These are phyloP conservation scores for Penicillium flavigenum DNA, from an alignment of 495 filamentous ascomycete species.

Conservation along the genomic window DNA sequence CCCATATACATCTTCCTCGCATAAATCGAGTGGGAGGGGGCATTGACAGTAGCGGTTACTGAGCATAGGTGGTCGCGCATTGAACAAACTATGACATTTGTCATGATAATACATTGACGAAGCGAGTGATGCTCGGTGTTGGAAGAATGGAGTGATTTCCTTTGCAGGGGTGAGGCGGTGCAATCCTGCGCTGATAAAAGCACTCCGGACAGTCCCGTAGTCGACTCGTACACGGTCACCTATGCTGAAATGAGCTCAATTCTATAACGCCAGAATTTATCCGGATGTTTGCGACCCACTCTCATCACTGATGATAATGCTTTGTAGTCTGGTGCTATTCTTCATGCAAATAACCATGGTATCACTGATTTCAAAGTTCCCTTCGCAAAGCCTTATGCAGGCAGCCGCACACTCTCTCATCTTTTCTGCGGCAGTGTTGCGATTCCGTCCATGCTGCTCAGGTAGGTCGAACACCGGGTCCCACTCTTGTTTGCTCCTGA, in stretches of 20 bases:
- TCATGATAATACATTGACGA: background rate
- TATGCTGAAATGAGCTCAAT: background rate
- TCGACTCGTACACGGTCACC: conserved; percentile 3
- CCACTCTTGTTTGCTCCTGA: background rate
- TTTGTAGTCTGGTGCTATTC: conserved; percentile 2
- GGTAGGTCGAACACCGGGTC: background rate
- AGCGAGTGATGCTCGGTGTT: background rate
- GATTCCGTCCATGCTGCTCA: background rate
- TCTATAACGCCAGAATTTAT: background rate
- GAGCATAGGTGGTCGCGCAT: background rate
- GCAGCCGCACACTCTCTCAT: background rate
- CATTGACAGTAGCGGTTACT: background rate
- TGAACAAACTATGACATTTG: background rate
- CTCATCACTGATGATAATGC: background rate
- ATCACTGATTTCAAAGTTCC: background rate
- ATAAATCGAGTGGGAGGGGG: background rate
- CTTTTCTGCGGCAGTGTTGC: background rate
- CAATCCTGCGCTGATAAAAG: background rate
- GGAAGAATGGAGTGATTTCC: background rate
- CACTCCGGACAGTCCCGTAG: background rate
- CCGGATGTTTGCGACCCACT: background rate
- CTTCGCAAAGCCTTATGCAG: background rate
- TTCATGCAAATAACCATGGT: conserved; percentile 6
- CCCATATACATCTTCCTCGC: background rate
- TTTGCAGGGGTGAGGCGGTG: background rate